phyloP scores from a whole-genome alignment of 116 monocot genomes.

The Cymodocea nodosa region DNA sequence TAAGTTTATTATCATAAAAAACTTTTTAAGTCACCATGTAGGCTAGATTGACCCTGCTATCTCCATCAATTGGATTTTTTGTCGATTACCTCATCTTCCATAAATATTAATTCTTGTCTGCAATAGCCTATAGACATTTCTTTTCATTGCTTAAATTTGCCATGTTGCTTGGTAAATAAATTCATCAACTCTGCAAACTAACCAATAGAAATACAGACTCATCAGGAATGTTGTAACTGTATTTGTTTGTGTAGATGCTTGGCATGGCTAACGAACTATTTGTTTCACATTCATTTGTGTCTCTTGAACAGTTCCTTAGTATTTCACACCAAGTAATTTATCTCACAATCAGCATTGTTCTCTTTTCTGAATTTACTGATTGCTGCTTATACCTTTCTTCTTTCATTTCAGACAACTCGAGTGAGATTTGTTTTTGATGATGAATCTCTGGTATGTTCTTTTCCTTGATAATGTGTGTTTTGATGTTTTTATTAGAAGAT shows the following conservation, averaged over 20 bases:
- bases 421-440: constrained; percentile 94
- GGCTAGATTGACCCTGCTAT: background rate
- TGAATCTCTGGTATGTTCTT: constrained; percentile 77
- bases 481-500: background rate
- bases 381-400: constrained; percentile 4
- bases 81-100: background rate
- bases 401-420: constrained; percentile 69
- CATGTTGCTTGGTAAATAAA: too few species aligned
- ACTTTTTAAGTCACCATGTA: background rate
- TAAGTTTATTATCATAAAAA: too few species aligned
- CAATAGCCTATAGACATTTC: too few species aligned
- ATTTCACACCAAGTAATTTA: background rate
- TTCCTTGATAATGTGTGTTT: background rate
- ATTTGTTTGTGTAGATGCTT: too few species aligned
- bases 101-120: too few species aligned
- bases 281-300: too few species aligned
- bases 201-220: too few species aligned
- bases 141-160: too few species aligned
- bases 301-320: too few species aligned
- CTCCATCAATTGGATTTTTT: background rate
- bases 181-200: too few species aligned
- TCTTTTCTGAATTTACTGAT: background rate
- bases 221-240: too few species aligned
- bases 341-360: background rate
- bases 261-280: too few species aligned